Percentiles rank a stretch among this genome's conserved stretches.
phyloP scores from a whole-genome alignment of 2,329 filamentous ascomycete species.

The Fulvia fulva region DNA sequence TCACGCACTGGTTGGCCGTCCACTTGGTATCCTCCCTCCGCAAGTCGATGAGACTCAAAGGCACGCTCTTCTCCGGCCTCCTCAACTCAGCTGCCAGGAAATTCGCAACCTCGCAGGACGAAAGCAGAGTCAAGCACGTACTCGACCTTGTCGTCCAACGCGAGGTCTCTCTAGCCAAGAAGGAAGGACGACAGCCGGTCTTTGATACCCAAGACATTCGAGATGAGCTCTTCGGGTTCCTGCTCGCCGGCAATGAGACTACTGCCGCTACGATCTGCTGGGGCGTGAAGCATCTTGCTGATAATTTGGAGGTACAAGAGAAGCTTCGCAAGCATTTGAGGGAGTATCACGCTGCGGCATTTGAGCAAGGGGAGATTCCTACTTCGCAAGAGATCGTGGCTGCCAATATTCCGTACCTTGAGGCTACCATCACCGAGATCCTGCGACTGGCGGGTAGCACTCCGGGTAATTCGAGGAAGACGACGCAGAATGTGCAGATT shows the following conservation, averaged over 20 bases:
- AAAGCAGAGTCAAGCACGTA: conserved; percentile 20
- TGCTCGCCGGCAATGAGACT: conserved; percentile 47
- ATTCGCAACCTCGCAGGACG: conserved; percentile 25
- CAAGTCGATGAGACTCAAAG: conserved; percentile 19
- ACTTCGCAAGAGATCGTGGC: conserved; percentile 32
- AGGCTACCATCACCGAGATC: conserved; percentile 42
- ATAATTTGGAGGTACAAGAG: conserved; percentile 34
- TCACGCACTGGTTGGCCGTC: conserved; percentile 24
- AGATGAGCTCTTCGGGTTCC: conserved; percentile 33
- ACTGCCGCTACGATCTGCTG: conserved; percentile 41
- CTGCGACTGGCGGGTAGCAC: conserved; percentile 33
- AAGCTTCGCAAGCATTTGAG: conserved; percentile 34
- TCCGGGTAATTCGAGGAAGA: conserved; percentile 27
- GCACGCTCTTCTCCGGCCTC: conserved; percentile 33
- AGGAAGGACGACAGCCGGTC: conserved; percentile 29
- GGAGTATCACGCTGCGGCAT: conserved; percentile 25
- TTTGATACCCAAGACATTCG: conserved; percentile 24
- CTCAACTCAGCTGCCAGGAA: conserved; percentile 33
- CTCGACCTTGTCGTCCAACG: conserved; percentile 38
- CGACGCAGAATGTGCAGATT: conserved; percentile 38
- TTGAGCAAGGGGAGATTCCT: conserved; percentile 22
- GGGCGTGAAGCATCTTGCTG: conserved; percentile 40
- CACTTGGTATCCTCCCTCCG: conserved; percentile 10
- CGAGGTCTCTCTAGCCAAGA: conserved; percentile 33
- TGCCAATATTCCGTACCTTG: conserved; percentile 36